Evolutionary conservation across 2,329 filamentous ascomycete genomes (phyloP).

Genomic region (Escovopsis sp.): DNA sequence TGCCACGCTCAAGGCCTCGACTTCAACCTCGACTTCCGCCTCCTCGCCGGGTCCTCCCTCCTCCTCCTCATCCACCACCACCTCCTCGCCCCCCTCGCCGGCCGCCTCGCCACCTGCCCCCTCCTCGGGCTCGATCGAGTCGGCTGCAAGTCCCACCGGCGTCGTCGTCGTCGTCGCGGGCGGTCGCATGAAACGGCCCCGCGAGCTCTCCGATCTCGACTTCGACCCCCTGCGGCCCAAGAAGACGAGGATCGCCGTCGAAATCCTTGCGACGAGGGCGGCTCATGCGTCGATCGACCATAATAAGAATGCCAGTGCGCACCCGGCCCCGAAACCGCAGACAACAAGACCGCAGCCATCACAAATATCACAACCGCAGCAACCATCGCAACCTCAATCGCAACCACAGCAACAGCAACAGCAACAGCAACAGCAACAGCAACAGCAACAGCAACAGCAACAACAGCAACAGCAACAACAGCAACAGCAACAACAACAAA

Average conservation of each 20-base stretch:
- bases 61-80: slow-evolving; percentile 5
- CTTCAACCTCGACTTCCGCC: slow-evolving; percentile 6
- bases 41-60: slow-evolving; percentile 2
- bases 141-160: neutral
- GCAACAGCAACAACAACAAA: slow-evolving; percentile 1
- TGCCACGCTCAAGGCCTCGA: neutral
- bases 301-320: slow-evolving; percentile 11
- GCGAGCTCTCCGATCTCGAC: slow-evolving; percentile 30
- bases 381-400: slow-evolving; percentile 6
- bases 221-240: slow-evolving; percentile 32
- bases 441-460: slow-evolving; percentile 2
- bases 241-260: slow-evolving; percentile 36
- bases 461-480: slow-evolving; percentile 6
- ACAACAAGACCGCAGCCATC: slow-evolving; percentile 5
- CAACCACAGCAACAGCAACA: slow-evolving; percentile 7
- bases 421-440: slow-evolving; percentile 1
- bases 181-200: slow-evolving; percentile 33
- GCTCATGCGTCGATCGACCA: slow-evolving; percentile 13
- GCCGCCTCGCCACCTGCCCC: too few species aligned
- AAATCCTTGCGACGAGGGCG: slow-evolving; percentile 26
- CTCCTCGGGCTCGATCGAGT: too few species aligned
- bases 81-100: too few species aligned
- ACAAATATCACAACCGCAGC: slow-evolving; percentile 3
- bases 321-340: slow-evolving; percentile 13
- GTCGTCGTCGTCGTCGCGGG: slow-evolving; percentile 18